Conservation (phyloP, 2,329 filamentous ascomycete genomes). For the Trichoderma koningiopsis region DNA sequence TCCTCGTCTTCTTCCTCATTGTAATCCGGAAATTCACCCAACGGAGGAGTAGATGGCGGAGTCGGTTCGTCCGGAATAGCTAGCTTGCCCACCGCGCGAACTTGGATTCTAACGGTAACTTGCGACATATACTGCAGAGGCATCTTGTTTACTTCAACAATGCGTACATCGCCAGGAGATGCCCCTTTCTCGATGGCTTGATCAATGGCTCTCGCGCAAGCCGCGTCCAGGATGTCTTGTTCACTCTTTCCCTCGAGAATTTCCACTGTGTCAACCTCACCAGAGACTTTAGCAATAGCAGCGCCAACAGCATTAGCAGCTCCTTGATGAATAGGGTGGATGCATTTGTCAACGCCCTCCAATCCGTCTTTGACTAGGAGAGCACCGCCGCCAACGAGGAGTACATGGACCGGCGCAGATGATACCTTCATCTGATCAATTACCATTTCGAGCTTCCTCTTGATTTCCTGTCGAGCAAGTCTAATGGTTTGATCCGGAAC, state of each 20-base stretch:
- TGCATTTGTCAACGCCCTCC: constrained; percentile 52
- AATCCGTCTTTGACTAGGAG: constrained; percentile 53
- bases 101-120: constrained; percentile 40
- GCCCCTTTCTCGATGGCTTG: constrained; percentile 39
- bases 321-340: constrained; percentile 54
- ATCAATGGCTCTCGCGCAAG: constrained; percentile 40
- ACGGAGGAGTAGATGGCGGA: constrained; percentile 31
- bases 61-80: constrained; percentile 35
- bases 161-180: constrained; percentile 39
- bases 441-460: constrained; percentile 51
- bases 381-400: constrained; percentile 61
- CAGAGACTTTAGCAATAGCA: constrained; percentile 58
- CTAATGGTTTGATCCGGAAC: constrained; percentile 31
- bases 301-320: constrained; percentile 64
- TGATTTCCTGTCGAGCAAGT: constrained; percentile 41
- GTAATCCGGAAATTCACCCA: not conserved
- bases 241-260: constrained; percentile 45
- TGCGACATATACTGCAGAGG: constrained; percentile 43
- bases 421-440: constrained; percentile 61
- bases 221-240: constrained; percentile 43
- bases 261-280: constrained; percentile 55
- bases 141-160: constrained; percentile 51
- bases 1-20: constrained; percentile 25
- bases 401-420: constrained; percentile 51
- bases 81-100: constrained; percentile 40